phyloP scores from a whole-genome alignment of 345 rosid genomes.

The Eucalyptus dawsonii region DNA sequence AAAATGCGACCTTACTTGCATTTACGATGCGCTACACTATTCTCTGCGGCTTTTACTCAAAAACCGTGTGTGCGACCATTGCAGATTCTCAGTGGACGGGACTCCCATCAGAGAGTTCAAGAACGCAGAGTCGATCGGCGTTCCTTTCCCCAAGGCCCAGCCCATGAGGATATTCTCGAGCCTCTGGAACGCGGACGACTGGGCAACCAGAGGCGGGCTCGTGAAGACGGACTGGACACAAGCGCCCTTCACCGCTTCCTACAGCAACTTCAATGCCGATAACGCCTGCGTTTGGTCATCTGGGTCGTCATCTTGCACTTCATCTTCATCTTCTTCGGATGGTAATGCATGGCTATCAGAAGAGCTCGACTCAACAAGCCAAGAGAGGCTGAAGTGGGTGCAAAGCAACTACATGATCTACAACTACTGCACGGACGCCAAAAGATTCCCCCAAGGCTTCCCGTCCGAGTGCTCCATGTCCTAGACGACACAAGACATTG shows the following conservation, averaged over 20 bases:
- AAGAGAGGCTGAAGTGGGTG: slow-evolving; percentile 27
- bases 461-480: slow-evolving; percentile 30
- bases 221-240: slow-evolving; percentile 48
- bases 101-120: slow-evolving; percentile 55
- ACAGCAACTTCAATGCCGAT: slow-evolving; percentile 22
- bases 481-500: neutral
- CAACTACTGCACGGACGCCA: slow-evolving; percentile 34
- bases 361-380: slow-evolving; percentile 16
- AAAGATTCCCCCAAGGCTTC: slow-evolving; percentile 42
- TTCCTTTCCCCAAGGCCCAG: slow-evolving; percentile 32
- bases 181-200: slow-evolving; percentile 50
- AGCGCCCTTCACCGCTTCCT: slow-evolving; percentile 57
- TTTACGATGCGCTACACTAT: neutral
- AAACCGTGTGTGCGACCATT: neutral
- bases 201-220: slow-evolving; percentile 56
- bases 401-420: slow-evolving; percentile 43
- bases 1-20: neutral
- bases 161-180: slow-evolving; percentile 55
- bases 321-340: neutral
- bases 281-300: slow-evolving; percentile 35
- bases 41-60: too few relatives aligned
- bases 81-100: slow-evolving; percentile 40
- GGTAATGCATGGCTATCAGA: slow-evolving; percentile 15
- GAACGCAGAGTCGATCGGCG: slow-evolving; percentile 31
- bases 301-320: slow-evolving; percentile 13